phyloP scores from a whole-genome alignment of 108 stramenopile species.

The Pelagomonas calceolata region DNA sequence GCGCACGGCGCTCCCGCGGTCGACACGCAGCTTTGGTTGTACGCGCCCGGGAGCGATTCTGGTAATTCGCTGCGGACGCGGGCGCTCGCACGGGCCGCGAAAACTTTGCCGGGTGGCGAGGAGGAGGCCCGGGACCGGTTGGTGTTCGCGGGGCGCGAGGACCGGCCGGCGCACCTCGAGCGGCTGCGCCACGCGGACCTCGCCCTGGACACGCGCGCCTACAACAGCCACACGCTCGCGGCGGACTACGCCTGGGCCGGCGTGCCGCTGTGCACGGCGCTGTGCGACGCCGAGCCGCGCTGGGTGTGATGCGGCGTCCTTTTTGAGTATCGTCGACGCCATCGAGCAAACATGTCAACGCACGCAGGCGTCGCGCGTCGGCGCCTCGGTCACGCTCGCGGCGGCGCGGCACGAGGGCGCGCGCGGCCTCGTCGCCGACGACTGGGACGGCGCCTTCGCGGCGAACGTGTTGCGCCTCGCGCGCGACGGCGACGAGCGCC shows the following conservation, averaged over 20 bases:
- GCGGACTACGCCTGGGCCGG: background rate
- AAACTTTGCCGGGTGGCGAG: background rate
- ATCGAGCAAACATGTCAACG: no score
- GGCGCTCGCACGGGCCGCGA: background rate
- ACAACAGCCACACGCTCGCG: background rate
- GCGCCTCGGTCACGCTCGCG: background rate
- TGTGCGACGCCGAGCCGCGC: background rate
- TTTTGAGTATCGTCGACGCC: no score
- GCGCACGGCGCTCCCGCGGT: background rate
- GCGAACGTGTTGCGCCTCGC: no score
- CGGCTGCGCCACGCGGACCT: background rate
- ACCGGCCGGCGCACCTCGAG: background rate
- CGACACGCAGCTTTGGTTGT: background rate
- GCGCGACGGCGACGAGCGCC: no score
- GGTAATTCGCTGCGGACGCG: background rate
- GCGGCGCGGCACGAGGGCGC: background rate
- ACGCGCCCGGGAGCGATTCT: background rate
- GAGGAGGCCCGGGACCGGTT: background rate
- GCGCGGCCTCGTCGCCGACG: background rate
- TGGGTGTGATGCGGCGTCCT: no score
- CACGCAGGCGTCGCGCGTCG: background rate
- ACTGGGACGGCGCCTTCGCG: background rate
- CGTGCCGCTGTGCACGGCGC: background rate
- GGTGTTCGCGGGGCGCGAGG: background rate
- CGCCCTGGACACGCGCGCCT: background rate